These are phyloP conservation scores for Saccharomyces hybrid DNA, from an alignment of 1,139 yeast genomes.

Conservation along the genomic window DNA sequence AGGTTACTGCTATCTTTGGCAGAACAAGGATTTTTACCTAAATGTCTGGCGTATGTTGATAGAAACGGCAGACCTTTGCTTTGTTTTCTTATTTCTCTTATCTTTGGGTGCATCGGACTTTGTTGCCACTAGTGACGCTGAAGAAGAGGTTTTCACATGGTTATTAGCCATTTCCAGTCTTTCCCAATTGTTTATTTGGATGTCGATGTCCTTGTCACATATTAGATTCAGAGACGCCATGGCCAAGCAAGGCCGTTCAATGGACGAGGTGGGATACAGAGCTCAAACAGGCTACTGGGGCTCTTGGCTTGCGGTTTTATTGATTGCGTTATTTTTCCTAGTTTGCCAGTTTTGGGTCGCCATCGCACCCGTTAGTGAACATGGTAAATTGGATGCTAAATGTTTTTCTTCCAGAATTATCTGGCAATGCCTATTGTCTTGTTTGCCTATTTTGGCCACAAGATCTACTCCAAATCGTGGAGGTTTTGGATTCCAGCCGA, in stretches of 20 bases:
- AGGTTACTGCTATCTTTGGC: constrained; percentile 57
- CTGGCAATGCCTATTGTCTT: constrained; percentile 48
- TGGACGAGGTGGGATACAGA: constrained; percentile 55
- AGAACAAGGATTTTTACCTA: constrained; percentile 55
- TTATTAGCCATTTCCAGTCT: constrained; percentile 59
- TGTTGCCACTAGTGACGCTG: constrained; percentile 45
- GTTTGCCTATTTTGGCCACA: constrained; percentile 44
- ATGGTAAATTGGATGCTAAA: constrained; percentile 40
- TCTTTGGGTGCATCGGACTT: constrained; percentile 58
- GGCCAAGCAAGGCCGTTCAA: constrained; percentile 49
- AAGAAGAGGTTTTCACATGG: constrained; percentile 54
- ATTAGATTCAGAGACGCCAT: constrained; percentile 46
- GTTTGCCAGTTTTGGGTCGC: constrained; percentile 75
- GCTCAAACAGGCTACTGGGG: constrained; percentile 64
- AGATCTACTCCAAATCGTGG: constrained; percentile 41
- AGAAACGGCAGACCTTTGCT: constrained; percentile 50
- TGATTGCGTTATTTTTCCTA: constrained; percentile 52
- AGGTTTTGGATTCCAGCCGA: constrained; percentile 38
- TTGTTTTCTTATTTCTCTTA: constrained; percentile 43
- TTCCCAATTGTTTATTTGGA: constrained; percentile 53
- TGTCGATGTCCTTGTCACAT: constrained; percentile 44
- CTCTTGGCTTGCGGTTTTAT: constrained; percentile 56
- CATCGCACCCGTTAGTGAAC: constrained; percentile 52
- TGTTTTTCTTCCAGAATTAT: constrained; percentile 45
- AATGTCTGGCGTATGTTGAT: constrained; percentile 46